These are phyloP conservation scores for Lactuca saligna DNA, from an alignment of 129 eudicot genomes.

Conservation along the genomic window DNA sequence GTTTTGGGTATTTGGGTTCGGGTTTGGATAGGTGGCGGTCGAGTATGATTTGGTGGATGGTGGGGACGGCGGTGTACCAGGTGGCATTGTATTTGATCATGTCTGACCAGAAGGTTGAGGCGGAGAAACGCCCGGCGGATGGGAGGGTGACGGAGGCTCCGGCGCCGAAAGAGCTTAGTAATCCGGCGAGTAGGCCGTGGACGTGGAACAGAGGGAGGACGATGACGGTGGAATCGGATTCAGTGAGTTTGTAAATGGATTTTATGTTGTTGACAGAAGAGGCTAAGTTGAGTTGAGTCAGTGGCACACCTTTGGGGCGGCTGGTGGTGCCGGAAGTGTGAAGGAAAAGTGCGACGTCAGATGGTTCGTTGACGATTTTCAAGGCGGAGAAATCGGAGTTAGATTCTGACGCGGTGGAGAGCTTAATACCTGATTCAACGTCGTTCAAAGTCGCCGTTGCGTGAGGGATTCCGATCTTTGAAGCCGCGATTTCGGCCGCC, in stretches of 20 bases:
- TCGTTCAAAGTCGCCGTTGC: conserved; percentile 48
- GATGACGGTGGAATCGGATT: conserved; percentile 84
- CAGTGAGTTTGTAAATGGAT: conserved; percentile 73
- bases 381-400: conserved; percentile 22
- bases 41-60: conserved; percentile 87
- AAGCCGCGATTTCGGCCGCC: conserved; percentile 78
- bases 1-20: conserved; percentile 68
- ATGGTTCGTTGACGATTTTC: conserved; percentile 59
- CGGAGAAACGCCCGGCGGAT: conserved; percentile 82
- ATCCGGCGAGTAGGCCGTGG: conserved; percentile 81
- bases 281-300: conserved; percentile 65
- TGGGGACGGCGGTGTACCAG: conserved; percentile 98
- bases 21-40: conserved; percentile 76
- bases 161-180: conserved; percentile 82
- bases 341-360: conserved; percentile 75
- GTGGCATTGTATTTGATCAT: conserved; percentile 75
- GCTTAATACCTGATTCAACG: conserved; percentile 40
- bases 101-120: conserved; percentile 85
- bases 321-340: conserved; percentile 98
- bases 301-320: conserved; percentile 92
- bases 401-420: conserved; percentile 44
- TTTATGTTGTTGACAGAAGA: conserved; percentile 79
- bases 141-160: conserved; percentile 88
- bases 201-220: conserved; percentile 93
- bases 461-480: conserved; percentile 67